phyloP scores from a whole-genome alignment of 805 yeast species.

The Starmerella floricola region DNA sequence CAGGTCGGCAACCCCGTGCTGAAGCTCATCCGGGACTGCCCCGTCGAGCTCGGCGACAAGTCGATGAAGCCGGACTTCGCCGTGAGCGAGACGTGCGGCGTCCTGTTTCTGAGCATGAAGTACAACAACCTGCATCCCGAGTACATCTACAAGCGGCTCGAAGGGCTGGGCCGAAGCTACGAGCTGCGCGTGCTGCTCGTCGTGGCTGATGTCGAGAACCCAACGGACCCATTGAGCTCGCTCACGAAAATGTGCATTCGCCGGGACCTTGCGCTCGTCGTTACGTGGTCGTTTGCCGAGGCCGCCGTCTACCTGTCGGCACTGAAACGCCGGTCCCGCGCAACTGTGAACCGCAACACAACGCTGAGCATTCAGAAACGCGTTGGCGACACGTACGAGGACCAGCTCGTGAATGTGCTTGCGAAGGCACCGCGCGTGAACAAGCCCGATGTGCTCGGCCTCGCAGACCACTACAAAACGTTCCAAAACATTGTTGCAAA shows the following conservation, averaged over 20 bases:
- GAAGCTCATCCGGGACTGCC: slow-evolving; percentile 21
- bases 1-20: slow-evolving; percentile 27
- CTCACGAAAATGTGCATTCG: slow-evolving; percentile 28
- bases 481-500: slow-evolving; percentile 25
- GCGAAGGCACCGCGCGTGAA: slow-evolving; percentile 31
- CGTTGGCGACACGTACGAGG: slow-evolving; percentile 21
- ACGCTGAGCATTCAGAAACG: slow-evolving; percentile 16
- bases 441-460: slow-evolving; percentile 29
- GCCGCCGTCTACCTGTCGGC: slow-evolving; percentile 31
- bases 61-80: slow-evolving; percentile 30
- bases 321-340: slow-evolving; percentile 26
- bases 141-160: slow-evolving; percentile 31
- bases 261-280: slow-evolving; percentile 27
- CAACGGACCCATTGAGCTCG: slow-evolving; percentile 27
- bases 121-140: slow-evolving; percentile 33
- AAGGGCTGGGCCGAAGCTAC: slow-evolving; percentile 27
- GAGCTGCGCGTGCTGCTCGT: slow-evolving; percentile 29
- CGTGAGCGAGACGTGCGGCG: slow-evolving; percentile 28
- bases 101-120: slow-evolving; percentile 28
- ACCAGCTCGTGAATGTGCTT: slow-evolving; percentile 28
- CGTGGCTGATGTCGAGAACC: slow-evolving; percentile 32
- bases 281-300: slow-evolving; percentile 31
- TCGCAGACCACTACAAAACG: slow-evolving; percentile 28
- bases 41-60: slow-evolving; percentile 23
- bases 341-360: slow-evolving; percentile 24